Conservation (phyloP, 2,329 filamentous ascomycete genomes). For the Claviceps lovelessii region DNA sequence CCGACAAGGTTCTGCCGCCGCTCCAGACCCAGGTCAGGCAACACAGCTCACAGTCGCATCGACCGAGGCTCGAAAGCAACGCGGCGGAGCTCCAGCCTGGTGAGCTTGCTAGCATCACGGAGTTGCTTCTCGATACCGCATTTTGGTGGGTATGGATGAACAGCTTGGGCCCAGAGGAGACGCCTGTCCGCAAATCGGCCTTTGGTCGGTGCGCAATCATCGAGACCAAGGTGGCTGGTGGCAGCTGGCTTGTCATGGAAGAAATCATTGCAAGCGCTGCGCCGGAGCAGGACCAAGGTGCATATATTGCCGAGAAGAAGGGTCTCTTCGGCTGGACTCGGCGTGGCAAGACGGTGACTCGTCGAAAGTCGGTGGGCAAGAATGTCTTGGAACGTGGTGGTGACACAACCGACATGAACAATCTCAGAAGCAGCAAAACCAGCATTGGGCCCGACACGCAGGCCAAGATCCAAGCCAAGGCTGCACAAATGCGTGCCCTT, state of each 20-base stretch:
- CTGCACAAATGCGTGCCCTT: slow-evolving; percentile 63
- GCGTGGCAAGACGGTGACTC: slow-evolving; percentile 45
- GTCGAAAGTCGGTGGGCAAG: slow-evolving; percentile 59
- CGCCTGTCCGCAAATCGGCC: slow-evolving; percentile 68
- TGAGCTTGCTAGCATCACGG: slow-evolving; percentile 82
- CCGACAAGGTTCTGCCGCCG: slow-evolving; percentile 80
- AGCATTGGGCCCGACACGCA: slow-evolving; percentile 86
- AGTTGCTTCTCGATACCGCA: slow-evolving; percentile 76
- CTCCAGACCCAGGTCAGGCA: slow-evolving; percentile 60
- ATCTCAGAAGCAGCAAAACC: slow-evolving; percentile 51
- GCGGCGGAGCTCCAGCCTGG: slow-evolving; percentile 62
- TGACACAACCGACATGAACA: slow-evolving; percentile 28
- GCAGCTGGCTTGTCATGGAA: slow-evolving; percentile 87
- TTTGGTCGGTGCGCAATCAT: slow-evolving; percentile 89
- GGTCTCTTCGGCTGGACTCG: slow-evolving; percentile 78
- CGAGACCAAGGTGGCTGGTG: slow-evolving; percentile 68
- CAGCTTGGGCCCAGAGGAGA: slow-evolving; percentile 84
- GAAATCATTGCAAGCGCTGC: slow-evolving; percentile 92
- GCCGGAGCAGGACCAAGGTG: slow-evolving; percentile 66
- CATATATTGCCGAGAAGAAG: slow-evolving; percentile 93
- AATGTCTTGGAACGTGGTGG: slow-evolving; percentile 33
- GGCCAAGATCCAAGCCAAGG: slow-evolving; percentile 82
- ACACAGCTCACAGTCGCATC: slow-evolving; percentile 76
- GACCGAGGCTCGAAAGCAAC: slow-evolving; percentile 54
- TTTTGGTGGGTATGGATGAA: slow-evolving; percentile 99